Evolutionary conservation across 805 yeast species (phyloP), one percentile per base, ranked within the genome.

Genomic region (Hagleromyces aurorensis): DNA sequence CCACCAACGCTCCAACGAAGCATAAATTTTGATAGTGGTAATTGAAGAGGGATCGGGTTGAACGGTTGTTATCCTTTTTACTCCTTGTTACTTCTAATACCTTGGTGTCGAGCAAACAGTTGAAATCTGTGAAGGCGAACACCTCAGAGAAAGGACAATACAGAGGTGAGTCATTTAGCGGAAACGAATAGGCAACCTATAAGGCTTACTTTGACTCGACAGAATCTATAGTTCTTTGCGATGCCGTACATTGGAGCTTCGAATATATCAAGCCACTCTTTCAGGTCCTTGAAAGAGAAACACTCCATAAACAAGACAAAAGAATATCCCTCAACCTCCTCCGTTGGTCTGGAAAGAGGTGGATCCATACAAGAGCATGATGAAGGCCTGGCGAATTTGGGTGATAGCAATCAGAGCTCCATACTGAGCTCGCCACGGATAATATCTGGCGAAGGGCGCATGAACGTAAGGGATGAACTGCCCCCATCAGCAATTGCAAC

Each of bases 201-300:
- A n/a, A n/a, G n/a, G n/a, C n/a, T n/a, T n/a, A n/a, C n/a, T n/a
- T n/a, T n/a, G n/a, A n/a, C n/a, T n/a, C n/a, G n/a, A n/a, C n/a
- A n/a, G n/a, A n/a, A n/a, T n/a, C n/a, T n/a, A n/a, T n/a, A n/a
- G n/a, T n/a, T n/a, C n/a, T n/a, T n/a, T n/a, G n/a, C n/a, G 12
- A 54, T 54, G 59, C 59, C 59, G 24, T 54, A 48, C 34, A 44
- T 51, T 27, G 56, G 55, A 18, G 55, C 59, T 14, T 48, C 57
- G 1, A 43, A 42, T 19, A 40, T 37, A 14, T 52, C 57, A 6
- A 41, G 39, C 13, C 31, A 36, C 11, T 46, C 50, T 8, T 54
- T 49, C 32, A 33, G 32, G 19, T 40, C 34, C 24, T 40, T 51
- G 22, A 51, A 48, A 25, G 54, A 48, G 32, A 53, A 43, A 34